Base-by-base conservation (phyloP, 768 basidiomycete genomes). In the Rhizopogon vesiculosus region DNA sequence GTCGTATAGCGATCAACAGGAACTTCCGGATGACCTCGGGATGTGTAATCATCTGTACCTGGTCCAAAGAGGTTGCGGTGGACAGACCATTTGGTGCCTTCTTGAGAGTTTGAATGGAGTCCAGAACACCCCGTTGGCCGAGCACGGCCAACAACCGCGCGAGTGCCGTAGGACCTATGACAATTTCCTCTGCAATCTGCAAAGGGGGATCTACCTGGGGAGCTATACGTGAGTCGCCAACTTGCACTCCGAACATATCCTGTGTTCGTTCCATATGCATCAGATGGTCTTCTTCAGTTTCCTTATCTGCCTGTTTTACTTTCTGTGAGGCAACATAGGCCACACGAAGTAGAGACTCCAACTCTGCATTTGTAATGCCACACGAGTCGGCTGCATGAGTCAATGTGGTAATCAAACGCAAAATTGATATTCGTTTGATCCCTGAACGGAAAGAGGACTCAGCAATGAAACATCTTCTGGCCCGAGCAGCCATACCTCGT, bases 111-210 rank as follows among this genome's bases (percentile, higher is more conserved):
- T 48, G 59, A n/a, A 55, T 53, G 5, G 56, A 49, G 4, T 55
- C 58, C 7, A 72, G 59, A 15, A 64, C 15, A 19, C 59, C 61
- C 15, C 66, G 65, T 53, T 69, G 53, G 7, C 67, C 64, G 16
- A 72, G 63, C 18, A 66, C 28, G 5, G 61, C 64, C n/a, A 70
- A 58, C 16, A 72, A 51, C 5, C 70, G 64, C 16, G 62, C 52
- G 15, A 68, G 56, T 9, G 59, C 59, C 12, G 59, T 65, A 6
- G 70, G 69, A 7, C 69, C 70, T 28, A 64, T 56, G 15, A 64
- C 54, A 15, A 29, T 8, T 28, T 55, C 54, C 45, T 60, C 57
- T 15, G 66, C 60, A 6, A 70, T 57, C 35, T 63, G 61, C 18
- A 51, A 25, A 8, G 64, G 58, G 4, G 69, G 63, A 22, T 29